phyloP scores from a whole-genome alignment of 1,139 yeast genomes.

The Magnusiomyces starmeri region DNA sequence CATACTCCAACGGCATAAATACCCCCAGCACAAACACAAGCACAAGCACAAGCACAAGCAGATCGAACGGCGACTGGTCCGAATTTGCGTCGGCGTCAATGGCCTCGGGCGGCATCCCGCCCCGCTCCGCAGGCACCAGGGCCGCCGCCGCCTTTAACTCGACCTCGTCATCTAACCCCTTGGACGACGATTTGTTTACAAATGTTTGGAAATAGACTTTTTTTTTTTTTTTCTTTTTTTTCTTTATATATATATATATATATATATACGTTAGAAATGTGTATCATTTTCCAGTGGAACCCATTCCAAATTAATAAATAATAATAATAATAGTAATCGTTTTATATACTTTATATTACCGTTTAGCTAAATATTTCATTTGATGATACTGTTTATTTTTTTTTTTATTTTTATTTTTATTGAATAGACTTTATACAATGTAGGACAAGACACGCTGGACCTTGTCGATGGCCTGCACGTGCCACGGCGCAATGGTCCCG shows the following conservation, averaged over 20 bases:
- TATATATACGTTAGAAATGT: too few species aligned
- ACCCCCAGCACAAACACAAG: not conserved
- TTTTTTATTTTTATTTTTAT: too few species aligned
- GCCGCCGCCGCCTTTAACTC: not conserved
- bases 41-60: not conserved
- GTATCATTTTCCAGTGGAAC: too few species aligned
- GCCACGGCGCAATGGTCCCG: conserved; percentile 66
- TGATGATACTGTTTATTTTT: too few species aligned
- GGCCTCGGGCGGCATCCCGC: conserved; percentile 13
- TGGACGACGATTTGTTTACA: conserved; percentile 59
- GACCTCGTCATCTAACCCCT: conserved; percentile 29
- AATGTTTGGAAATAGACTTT: conserved; percentile 60
- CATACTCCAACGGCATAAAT: conserved; percentile 8
- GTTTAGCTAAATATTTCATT: too few species aligned
- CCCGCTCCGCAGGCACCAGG: conserved; percentile 17
- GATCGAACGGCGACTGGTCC: conserved; percentile 24
- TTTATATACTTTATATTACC: too few species aligned
- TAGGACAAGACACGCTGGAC: conserved; percentile 31
- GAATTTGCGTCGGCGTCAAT: conserved; percentile 25
- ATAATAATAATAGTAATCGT: too few species aligned
- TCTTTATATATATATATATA: too few species aligned
- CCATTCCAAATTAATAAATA: too few species aligned
- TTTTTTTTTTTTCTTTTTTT: too few species aligned
- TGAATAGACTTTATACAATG: conserved; percentile 16
- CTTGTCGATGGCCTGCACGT: conserved; percentile 67